Evolutionary conservation across 2,329 filamentous ascomycete genomes (phyloP).

Genomic region (Escovopsis weberi): DNA sequence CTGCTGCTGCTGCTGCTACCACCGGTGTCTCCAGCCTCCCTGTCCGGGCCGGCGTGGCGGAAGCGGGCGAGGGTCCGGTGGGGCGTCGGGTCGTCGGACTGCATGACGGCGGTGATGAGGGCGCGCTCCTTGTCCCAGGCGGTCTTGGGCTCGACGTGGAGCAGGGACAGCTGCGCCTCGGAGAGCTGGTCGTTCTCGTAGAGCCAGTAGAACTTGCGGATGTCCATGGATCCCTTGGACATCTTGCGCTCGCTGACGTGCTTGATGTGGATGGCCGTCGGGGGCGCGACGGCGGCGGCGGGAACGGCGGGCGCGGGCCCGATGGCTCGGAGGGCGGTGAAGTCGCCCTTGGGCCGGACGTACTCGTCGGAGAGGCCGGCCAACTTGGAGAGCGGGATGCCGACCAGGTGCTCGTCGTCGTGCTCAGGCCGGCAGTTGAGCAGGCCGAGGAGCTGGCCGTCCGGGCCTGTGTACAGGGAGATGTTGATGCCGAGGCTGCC

Average conservation of each 20-base stretch:
- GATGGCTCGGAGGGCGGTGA: background rate
- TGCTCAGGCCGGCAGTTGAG: slow-evolving; percentile 4
- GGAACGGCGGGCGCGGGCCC: too few species aligned
- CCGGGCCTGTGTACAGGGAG: background rate
- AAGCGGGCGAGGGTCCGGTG: background rate
- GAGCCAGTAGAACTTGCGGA: background rate
- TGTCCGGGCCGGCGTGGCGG: background rate
- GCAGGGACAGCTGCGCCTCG: background rate
- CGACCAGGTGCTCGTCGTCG: slow-evolving; percentile 1
- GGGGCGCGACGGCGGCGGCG: background rate
- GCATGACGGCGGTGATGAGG: background rate
- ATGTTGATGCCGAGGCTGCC: slow-evolving; percentile 3
- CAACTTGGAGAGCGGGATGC: slow-evolving; percentile 2
- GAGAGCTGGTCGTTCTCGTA: slow-evolving; percentile 2
- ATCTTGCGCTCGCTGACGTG: background rate
- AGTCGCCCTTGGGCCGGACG: background rate
- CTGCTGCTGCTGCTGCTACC: too few species aligned
- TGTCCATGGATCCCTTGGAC: background rate
- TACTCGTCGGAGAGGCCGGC: slow-evolving; percentile 1
- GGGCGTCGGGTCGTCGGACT: background rate
- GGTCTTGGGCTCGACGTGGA: background rate
- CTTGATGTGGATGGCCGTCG: slow-evolving; percentile 2
- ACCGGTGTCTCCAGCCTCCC: too few species aligned
- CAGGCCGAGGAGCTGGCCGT: slow-evolving; percentile 1
- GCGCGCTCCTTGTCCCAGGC: slow-evolving; percentile 2